Evolutionary conservation across 345 rosid species (phyloP), one percentile per base, ranked within the genome.

Genomic region (Ceriops zippeliana): DNA sequence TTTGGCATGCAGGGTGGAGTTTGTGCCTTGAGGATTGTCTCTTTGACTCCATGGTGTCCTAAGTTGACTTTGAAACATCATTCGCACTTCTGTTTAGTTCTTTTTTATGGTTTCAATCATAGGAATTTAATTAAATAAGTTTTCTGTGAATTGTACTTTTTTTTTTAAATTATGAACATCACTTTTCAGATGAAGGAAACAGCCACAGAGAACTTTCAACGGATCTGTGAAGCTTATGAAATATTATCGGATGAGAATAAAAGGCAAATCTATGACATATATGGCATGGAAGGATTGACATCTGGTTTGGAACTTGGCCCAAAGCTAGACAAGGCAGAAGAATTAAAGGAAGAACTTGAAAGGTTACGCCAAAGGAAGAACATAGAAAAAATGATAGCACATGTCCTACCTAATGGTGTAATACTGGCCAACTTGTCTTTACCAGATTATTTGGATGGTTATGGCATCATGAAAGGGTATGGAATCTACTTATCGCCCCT

Each of bases 231-330:
- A 86, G 99, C 98, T 0, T 90, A 90, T 46, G 97, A 96, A 73
- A 86, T 96, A 71, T 73, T 96, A 64, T 81, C 98, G 0, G 91
- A 96, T 75, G 99, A 89, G 80, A 77, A 69, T 69, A 96, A 85
- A 75, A 83, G 98, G 86, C 77, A 79, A 46, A 86, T 90, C 61
- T 96, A 96, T 83, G 97, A 92, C 54, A 82, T 96, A 52, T 92
- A 96, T 76, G 99, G 97, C 24, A 85, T 92, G 96, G 99, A 92
- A 83, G 99, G 97, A 47, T 49, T 96, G 81, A 73, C 57, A 57
- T 87, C 95, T 47, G 97, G 98, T 53, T 70, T 96, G 80, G 98
- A 96, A 82, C 96, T 96, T 67, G 95, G 96, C 61, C 84, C 92
- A 9, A 85, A 80, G 88, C 78, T 89, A 75, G 86, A 81, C 82